phyloP scores from a whole-genome alignment of 2,329 filamentous ascomycete genomes.

The Trichoderma guizhouense region DNA sequence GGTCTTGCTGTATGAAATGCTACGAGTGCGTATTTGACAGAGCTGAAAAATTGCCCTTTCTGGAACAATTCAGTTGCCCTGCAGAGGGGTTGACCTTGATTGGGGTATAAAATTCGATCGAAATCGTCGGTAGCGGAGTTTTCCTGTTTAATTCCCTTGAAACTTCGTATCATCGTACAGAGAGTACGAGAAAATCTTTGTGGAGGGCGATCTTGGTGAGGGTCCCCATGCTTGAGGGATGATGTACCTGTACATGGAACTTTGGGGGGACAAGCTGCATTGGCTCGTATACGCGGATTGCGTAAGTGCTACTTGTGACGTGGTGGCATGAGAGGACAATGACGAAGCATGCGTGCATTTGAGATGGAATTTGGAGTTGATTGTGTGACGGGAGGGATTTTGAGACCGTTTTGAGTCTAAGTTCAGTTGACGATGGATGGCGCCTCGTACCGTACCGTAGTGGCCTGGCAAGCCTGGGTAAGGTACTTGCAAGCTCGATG shows the following conservation, averaged over 20 bases:
- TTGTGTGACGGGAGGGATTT: not conserved
- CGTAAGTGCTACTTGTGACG: not conserved
- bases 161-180: not conserved
- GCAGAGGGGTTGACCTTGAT: not conserved
- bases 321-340: not conserved
- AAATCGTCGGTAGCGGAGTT: not conserved
- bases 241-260: not conserved
- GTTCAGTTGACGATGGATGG: not conserved
- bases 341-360: not conserved
- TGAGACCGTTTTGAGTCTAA: not conserved
- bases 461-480: not conserved
- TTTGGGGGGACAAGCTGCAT: not conserved
- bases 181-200: not conserved
- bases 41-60: not conserved
- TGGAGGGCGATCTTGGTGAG: not conserved
- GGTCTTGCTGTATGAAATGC: not conserved
- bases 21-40: not conserved
- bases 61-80: not conserved
- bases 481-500: not conserved
- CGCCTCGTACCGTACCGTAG: not conserved
- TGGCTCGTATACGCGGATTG: conserved; percentile 6
- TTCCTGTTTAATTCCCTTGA: not conserved
- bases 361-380: not conserved
- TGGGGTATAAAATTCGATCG: not conserved
- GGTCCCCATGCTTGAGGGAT: not conserved